A percentile compares a stretch with the other conserved stretches of the same genome.
These are phyloP conservation scores for Murraya koenigii DNA, from an alignment of 345 rosid genomes.

Conservation along the genomic window DNA sequence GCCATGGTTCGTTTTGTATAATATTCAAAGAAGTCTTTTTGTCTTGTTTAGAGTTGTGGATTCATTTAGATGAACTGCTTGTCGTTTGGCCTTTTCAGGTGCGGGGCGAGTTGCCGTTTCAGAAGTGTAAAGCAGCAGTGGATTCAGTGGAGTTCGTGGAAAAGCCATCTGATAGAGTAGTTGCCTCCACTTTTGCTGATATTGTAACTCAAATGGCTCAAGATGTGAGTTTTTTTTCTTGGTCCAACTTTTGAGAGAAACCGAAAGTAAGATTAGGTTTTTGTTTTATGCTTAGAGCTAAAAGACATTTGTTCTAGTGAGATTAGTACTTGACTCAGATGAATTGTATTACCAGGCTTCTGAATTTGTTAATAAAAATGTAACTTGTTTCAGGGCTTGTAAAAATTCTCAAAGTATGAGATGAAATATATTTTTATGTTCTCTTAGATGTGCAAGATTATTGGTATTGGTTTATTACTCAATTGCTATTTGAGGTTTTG, in stretches of 20 bases:
- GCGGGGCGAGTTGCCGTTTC: slow-evolving; percentile 85
- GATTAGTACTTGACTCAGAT: not conserved
- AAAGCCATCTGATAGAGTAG: slow-evolving; percentile 44
- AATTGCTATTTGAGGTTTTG: not conserved
- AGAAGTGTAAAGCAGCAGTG: slow-evolving; percentile 72
- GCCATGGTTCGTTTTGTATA: slow-evolving; percentile 43
- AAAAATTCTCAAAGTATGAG: not conserved
- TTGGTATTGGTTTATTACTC: not conserved
- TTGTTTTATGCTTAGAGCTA: not conserved
- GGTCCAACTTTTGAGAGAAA: not conserved
- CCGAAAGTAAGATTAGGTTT: not conserved
- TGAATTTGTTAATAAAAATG: not conserved
- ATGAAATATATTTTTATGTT: not conserved
- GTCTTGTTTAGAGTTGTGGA: slow-evolving; percentile 9
- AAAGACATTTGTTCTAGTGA: not conserved
- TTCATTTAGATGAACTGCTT: not conserved
- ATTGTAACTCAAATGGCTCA: slow-evolving; percentile 88
- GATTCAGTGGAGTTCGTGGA: slow-evolving; percentile 64
- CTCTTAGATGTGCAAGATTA: not conserved
- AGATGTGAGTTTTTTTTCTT: slow-evolving; percentile 52
- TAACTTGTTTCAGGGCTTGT: not conserved
- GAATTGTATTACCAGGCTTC: not conserved
- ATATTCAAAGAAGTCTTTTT: not conserved
- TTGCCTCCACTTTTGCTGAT: slow-evolving; percentile 75
- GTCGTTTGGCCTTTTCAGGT: slow-evolving; percentile 44